These are phyloP conservation scores for Euphorbia corollata DNA, from an alignment of 441 rosid genomes.

Conservation along the genomic window DNA sequence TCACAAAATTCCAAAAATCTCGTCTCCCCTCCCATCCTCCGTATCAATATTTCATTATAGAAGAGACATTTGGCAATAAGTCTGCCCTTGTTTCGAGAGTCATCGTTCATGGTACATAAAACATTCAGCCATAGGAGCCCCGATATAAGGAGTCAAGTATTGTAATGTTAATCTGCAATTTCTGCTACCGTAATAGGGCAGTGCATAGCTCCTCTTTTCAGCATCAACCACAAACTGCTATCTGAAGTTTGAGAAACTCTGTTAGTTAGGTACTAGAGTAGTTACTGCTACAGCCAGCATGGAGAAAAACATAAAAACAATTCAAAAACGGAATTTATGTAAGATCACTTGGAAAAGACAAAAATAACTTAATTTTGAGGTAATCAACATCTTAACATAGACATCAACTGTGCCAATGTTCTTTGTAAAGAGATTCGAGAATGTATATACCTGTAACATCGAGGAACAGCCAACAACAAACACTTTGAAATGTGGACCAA, in stretches of 20 bases:
- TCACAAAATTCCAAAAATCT: background rate
- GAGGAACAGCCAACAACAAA: conserved; percentile 75
- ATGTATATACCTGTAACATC: conserved; percentile 60
- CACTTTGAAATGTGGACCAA: conserved; percentile 41
- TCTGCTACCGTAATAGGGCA: too few relatives aligned
- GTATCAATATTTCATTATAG: too few relatives aligned
- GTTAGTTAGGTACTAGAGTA: conserved; percentile 16
- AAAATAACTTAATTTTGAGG: background rate
- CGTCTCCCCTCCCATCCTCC: conserved; percentile 23
- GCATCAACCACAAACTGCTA: conserved; percentile 58
- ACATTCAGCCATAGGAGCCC: too few relatives aligned
- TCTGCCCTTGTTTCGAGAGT: too few relatives aligned
- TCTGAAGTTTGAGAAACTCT: conserved; percentile 10
- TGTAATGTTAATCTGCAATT: too few relatives aligned
- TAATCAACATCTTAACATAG: background rate
- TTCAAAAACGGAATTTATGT: background rate
- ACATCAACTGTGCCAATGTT: background rate
- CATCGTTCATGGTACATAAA: too few relatives aligned
- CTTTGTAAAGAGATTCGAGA: background rate
- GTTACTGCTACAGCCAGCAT: conserved; percentile 32
- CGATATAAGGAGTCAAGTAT: too few relatives aligned
- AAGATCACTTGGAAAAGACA: background rate
- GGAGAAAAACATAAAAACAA: background rate
- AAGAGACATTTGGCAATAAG: too few relatives aligned
- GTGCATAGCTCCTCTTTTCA: background rate